Evolutionary conservation across 2,329 filamentous ascomycete genomes (phyloP), one percentile per base, ranked within the genome.

Genomic region (Emergomyces orientalis): DNA sequence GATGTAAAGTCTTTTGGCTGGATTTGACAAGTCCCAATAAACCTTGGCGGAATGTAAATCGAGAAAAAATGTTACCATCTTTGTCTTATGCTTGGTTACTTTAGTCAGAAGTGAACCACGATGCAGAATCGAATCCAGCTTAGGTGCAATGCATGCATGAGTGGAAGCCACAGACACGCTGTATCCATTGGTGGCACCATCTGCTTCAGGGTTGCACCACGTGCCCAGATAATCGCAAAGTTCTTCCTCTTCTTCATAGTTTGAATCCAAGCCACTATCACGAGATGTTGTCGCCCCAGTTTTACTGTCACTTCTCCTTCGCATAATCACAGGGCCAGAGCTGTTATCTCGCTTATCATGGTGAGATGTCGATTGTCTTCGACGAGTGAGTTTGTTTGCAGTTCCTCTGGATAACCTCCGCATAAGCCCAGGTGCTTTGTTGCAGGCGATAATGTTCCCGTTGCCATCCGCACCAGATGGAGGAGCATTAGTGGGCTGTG

Each of bases 231-330:
- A 68, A 59, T 81, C 79, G 51, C 81, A 73, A 0, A 75, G 75
- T 64, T 82, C 80, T 59, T 81, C 79, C 30, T 81, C 74, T 37
- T 76, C 74, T 34, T 76, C 74, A 51, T 73, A 72, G 65, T 73
- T 74, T 2, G 74, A 76, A 32, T 76, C 75, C n/a, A 75, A 64
- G 43, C 79, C 79, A 61, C 76, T 79, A 51, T 76, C 74, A 47
- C 72, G 70, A 19, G 66, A 63, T 41, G 63, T 81, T 81, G 43
- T 82, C 8, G 82, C 81, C 7, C 88, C 88, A 67, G 85, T 89
- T 75, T 89, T 94, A 78, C 92, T 96, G 74, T 95, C 91, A 74
- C 92, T 97, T 67, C 92, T 86, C 63, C 91, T 84, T 65, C 93
- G 86, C 75, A 96, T 85, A 60, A 96, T 89, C 62, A 91, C 88